A percentile compares a stretch with the other conserved stretches of the same genome.
phyloP scores from a whole-genome alignment of 164 flowering plant species.

The Kalanchoe fedtschenkoi region DNA sequence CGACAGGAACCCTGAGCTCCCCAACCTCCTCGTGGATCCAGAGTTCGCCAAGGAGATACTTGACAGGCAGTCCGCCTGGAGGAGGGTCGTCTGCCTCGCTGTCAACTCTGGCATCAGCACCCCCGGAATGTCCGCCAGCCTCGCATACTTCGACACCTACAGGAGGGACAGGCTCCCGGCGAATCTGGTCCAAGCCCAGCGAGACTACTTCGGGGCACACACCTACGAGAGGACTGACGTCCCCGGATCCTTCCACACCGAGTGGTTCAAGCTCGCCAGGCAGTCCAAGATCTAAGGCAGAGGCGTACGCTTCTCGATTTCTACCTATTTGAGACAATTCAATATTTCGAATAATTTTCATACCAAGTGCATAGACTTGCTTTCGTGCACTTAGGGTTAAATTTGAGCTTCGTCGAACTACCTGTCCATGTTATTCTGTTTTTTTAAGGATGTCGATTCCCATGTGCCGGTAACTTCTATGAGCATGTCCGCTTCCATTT shows the following conservation, averaged over 20 bases:
- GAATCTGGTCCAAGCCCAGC: constrained; percentile 47
- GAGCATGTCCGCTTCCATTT: too few relatives aligned
- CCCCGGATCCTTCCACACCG: constrained; percentile 35
- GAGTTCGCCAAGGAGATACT: constrained; percentile 46
- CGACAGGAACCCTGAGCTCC: constrained; percentile 29
- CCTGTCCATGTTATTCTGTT: too few relatives aligned
- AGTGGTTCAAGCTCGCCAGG: constrained; percentile 47
- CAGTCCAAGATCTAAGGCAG: too few relatives aligned
- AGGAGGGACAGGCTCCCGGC: constrained; percentile 41
- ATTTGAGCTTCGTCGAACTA: too few relatives aligned
- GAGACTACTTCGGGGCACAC: constrained; percentile 48
- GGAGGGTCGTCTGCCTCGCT: constrained; percentile 42
- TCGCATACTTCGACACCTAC: constrained; percentile 39
- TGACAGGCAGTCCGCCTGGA: constrained; percentile 43
- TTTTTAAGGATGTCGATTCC: too few relatives aligned
- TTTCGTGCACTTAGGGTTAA: too few relatives aligned
- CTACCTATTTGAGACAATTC: too few relatives aligned
- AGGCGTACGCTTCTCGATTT: too few relatives aligned
- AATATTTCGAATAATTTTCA: too few relatives aligned
- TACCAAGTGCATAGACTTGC: too few relatives aligned
- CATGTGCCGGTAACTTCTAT: too few relatives aligned
- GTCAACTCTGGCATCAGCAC: constrained; percentile 36
- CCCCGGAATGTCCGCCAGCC: constrained; percentile 46
- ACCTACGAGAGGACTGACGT: constrained; percentile 42
- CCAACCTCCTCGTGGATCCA: constrained; percentile 37